Percentiles rank a stretch among this genome's conserved stretches.
These are phyloP conservation scores for Smithsoniella earleae DNA, from an alignment of 163 green algal genomes.

Conservation along the genomic window DNA sequence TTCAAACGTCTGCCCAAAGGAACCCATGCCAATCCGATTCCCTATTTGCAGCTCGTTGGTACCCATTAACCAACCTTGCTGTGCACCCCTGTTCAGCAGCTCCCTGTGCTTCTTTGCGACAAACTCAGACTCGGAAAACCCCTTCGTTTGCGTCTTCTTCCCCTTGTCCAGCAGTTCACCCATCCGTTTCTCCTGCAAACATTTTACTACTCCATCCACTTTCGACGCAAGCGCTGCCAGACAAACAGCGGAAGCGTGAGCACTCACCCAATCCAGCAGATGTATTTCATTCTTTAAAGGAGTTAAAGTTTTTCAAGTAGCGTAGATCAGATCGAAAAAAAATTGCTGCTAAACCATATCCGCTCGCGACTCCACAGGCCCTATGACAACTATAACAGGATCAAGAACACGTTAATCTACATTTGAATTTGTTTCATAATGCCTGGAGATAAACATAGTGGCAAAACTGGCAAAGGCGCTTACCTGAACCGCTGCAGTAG, in stretches of 20 bases:
- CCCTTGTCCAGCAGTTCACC: not conserved
- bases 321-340: not conserved
- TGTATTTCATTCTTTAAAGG: no score
- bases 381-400: no score
- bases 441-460: not conserved
- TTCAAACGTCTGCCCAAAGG: conserved; percentile 53
- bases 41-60: conserved; percentile 46
- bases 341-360: not conserved
- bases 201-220: no score
- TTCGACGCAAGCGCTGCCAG: no score
- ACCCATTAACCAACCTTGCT: conserved; percentile 4
- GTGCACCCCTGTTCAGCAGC: not conserved
- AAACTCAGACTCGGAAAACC: not conserved
- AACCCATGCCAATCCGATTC: conserved; percentile 43
- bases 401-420: not conserved
- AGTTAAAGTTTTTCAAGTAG: no score
- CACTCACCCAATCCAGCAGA: no score
- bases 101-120: not conserved
- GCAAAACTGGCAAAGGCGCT: no score
- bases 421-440: not conserved
- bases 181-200: not conserved
- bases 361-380: not conserved
- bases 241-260: no score
- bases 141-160: not conserved
- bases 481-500: no score